These are phyloP conservation scores for Andrographis paniculata DNA, from an alignment of 305 asterid species.

Conservation along the genomic window DNA sequence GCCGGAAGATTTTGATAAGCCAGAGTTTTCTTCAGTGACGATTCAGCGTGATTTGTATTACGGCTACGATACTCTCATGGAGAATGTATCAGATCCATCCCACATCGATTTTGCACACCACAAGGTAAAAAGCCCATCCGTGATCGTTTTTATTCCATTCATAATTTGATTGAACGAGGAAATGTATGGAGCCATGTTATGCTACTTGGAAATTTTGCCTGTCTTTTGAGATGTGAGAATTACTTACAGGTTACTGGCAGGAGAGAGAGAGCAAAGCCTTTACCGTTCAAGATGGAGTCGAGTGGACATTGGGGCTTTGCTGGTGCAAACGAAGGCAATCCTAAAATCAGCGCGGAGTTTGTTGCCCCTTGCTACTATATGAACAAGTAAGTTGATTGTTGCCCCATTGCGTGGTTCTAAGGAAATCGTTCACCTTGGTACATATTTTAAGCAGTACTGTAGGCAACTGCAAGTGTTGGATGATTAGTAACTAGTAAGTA, in stretches of 20 bases:
- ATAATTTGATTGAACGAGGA: no score
- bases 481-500: no score
- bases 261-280: slow-evolving; percentile 93
- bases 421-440: no score
- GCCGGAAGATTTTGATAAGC: slow-evolving; percentile 91
- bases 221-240: not conserved
- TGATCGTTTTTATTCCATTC: not conserved
- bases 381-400: slow-evolving; percentile 59
- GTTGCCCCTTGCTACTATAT: slow-evolving; percentile 87
- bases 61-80: slow-evolving; percentile 97
- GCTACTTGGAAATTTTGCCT: no score
- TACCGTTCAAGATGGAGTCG: slow-evolving; percentile 85
- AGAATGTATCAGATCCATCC: slow-evolving; percentile 98
- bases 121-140: slow-evolving; percentile 79
- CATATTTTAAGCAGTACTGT: no score
- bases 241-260: slow-evolving; percentile 82
- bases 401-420: no score
- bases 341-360: slow-evolving; percentile 74
- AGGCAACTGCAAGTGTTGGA: no score
- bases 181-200: no score
- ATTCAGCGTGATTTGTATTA: slow-evolving; percentile 94
- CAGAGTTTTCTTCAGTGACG: slow-evolving; percentile 86
- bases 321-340: slow-evolving; percentile 80
- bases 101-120: slow-evolving; percentile 99
- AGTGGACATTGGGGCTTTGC: slow-evolving; percentile 87